A percentile compares a stretch with the other conserved stretches of the same genome.
phyloP scores from a whole-genome alignment of 1,284 basidiomycete species.

The Xanthoconium separans region DNA sequence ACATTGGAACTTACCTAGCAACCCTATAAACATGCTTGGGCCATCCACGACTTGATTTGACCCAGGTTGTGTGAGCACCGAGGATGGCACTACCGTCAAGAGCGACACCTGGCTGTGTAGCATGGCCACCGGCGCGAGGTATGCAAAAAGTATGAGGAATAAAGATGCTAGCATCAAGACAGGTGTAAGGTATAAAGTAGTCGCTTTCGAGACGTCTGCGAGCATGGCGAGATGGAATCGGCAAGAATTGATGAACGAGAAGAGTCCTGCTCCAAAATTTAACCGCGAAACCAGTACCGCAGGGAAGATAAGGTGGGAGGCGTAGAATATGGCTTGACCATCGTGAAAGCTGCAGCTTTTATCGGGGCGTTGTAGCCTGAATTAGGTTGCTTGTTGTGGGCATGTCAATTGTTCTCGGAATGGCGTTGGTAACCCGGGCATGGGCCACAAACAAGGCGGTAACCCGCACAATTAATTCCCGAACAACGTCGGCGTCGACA shows the following conservation, averaged over 20 bases:
- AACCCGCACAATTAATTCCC: not conserved
- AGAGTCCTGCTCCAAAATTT: conserved; percentile 19
- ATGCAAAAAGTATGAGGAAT: conserved; percentile 64
- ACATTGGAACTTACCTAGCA: conserved; percentile 49
- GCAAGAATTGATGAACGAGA: conserved; percentile 7
- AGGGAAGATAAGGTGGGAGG: conserved; percentile 1
- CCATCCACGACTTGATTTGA: conserved; percentile 56
- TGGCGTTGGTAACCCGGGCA: not conserved
- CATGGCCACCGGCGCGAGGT: conserved; percentile 59
- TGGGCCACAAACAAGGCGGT: not conserved
- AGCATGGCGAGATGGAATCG: conserved; percentile 37
- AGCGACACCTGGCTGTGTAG: conserved; percentile 63
- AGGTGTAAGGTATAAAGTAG: conserved; percentile 69
- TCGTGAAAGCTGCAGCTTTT: conserved; percentile 11
- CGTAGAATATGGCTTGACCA: not conserved
- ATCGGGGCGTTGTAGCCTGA: conserved; percentile 9
- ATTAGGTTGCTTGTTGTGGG: conserved; percentile 20
- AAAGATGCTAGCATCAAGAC: conserved; percentile 63
- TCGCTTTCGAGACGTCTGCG: conserved; percentile 64
- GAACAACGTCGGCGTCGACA: not conserved
- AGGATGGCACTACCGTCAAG: conserved; percentile 61
- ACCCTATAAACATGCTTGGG: conserved; percentile 65
- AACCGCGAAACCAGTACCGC: conserved; percentile 26
- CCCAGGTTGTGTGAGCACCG: conserved; percentile 43
- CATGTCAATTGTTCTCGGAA: conserved; percentile 19